These are phyloP conservation scores for Thymus mandschuricus DNA, from an alignment of 257 asterid species.

Conservation along the genomic window DNA sequence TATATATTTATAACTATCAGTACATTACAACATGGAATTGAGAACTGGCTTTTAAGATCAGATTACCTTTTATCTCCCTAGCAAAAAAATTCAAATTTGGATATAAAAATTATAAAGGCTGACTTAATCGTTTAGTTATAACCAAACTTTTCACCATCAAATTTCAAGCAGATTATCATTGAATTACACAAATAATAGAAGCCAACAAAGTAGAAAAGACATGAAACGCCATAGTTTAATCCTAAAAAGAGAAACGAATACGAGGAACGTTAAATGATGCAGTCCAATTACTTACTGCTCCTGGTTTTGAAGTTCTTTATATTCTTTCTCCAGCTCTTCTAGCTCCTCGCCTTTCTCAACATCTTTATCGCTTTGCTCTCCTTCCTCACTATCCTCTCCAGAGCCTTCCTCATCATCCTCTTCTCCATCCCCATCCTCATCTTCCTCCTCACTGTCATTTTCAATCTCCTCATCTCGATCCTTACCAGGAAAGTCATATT, in stretches of 20 bases:
- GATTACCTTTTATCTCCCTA: not conserved
- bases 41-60: not conserved
- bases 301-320: conserved; percentile 55
- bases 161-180: not conserved
- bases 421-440: not conserved
- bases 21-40: not conserved
- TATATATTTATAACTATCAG: not conserved
- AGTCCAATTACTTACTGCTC: conserved; percentile 67
- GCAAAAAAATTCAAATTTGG: not conserved
- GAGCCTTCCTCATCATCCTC: not conserved
- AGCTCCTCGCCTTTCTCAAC: conserved; percentile 57
- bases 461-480: conserved; percentile 28
- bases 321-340: conserved; percentile 78
- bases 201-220: not conserved
- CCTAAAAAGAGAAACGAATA: conserved; percentile 9
- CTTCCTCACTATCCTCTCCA: conserved; percentile 37
- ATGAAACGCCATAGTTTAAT: conserved; percentile 12
- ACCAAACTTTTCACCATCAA: conserved; percentile 3
- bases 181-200: not conserved
- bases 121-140: not conserved
- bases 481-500: conserved; percentile 13
- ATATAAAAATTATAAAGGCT: not conserved
- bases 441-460: conserved; percentile 30
- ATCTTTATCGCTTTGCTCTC: conserved; percentile 33
- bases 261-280: conserved; percentile 6